phyloP scores from a whole-genome alignment of 148 eudicot genomes.

The Vaccinium vitisidaea region DNA sequence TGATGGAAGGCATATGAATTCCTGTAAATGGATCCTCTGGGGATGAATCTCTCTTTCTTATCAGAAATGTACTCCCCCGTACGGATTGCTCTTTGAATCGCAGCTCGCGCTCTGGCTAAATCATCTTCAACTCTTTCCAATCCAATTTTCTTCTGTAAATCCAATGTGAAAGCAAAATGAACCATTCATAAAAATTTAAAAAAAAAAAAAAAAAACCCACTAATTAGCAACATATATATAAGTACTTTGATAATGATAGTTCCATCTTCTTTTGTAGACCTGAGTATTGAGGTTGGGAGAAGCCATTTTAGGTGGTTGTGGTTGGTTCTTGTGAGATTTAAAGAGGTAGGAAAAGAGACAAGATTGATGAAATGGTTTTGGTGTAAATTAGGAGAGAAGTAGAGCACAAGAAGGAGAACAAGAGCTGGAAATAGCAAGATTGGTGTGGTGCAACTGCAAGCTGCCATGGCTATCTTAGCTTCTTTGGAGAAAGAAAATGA shows the following conservation, averaged over 20 bases:
- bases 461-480: background rate
- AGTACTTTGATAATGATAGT: background rate
- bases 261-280: background rate
- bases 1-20: slow-evolving; percentile 20
- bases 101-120: slow-evolving; percentile 14
- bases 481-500: too few species aligned
- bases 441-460: background rate
- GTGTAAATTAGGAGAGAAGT: background rate
- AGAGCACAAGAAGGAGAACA: background rate
- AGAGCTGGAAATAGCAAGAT: slow-evolving; percentile 8
- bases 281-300: background rate
- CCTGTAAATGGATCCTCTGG: slow-evolving; percentile 20
- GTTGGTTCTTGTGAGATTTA: background rate
- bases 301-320: background rate
- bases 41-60: background rate
- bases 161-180: background rate
- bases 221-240: background rate
- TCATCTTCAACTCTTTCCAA: slow-evolving; percentile 7
- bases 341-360: too few species aligned
- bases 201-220: too few species aligned
- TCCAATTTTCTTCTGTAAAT: background rate
- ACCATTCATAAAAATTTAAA: background rate
- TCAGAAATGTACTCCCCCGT: background rate
- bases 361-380: background rate
- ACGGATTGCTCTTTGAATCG: slow-evolving; percentile 3